phyloP scores from a whole-genome alignment of 2,329 filamentous ascomycete species.

The Neofusicoccum ribis region DNA sequence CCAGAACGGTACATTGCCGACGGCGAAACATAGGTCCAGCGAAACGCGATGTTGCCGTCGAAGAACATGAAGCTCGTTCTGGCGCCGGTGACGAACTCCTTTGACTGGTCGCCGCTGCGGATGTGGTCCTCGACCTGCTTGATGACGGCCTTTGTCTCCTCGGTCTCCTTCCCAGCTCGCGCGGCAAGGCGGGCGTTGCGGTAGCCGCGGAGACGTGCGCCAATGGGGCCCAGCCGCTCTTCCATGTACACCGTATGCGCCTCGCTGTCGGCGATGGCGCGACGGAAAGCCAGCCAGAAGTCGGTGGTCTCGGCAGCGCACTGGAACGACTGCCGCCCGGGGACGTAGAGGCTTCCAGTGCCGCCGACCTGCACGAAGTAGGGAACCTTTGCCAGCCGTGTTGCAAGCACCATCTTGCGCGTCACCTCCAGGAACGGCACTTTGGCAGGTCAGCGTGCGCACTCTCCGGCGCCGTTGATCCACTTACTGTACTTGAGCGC shows the following conservation, averaged over 20 bases:
- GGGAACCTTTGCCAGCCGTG: constrained; percentile 27
- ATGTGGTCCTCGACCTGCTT: constrained; percentile 25
- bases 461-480: neutral
- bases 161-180: constrained; percentile 21
- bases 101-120: constrained; percentile 28
- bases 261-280: constrained; percentile 36
- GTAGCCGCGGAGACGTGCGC: constrained; percentile 29
- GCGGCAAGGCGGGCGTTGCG: constrained; percentile 30
- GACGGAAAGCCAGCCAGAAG: constrained; percentile 37
- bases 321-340: constrained; percentile 21
- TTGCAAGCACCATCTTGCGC: constrained; percentile 35
- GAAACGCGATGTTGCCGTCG: constrained; percentile 34
- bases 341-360: constrained; percentile 34
- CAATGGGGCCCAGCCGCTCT: constrained; percentile 34
- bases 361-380: constrained; percentile 41
- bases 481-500: constrained; percentile 34
- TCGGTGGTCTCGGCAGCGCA: constrained; percentile 34
- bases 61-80: constrained; percentile 40
- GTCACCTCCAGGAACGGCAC: constrained; percentile 37
- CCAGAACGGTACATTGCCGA: constrained; percentile 36
- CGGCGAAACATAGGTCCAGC: constrained; percentile 37
- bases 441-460: constrained; percentile 15
- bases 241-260: constrained; percentile 39
- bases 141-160: neutral
- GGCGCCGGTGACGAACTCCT: constrained; percentile 35